These are phyloP conservation scores for Neurospora sp. DNA, from an alignment of 495 filamentous ascomycete genomes.

Conservation along the genomic window DNA sequence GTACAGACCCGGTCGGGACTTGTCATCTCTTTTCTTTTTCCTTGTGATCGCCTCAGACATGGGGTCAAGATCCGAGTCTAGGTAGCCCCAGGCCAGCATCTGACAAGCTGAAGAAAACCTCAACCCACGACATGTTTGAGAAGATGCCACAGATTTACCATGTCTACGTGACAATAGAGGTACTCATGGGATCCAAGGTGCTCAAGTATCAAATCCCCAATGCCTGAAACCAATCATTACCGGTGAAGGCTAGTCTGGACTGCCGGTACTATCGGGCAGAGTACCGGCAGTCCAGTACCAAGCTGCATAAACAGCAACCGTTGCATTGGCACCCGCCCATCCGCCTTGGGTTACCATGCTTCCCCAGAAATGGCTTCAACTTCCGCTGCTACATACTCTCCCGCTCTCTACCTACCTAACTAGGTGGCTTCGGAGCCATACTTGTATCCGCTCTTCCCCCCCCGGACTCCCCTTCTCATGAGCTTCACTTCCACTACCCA, in stretches of 20 bases:
- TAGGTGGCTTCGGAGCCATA: not conserved
- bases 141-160: too few relatives aligned
- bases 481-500: not conserved
- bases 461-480: not conserved
- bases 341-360: not conserved
- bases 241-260: not conserved
- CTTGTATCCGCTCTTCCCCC: not conserved
- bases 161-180: too few relatives aligned
- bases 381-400: not conserved
- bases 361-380: not conserved
- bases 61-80: too few relatives aligned
- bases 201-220: not conserved
- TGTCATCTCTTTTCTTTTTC: too few relatives aligned
- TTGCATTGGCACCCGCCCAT: conserved; percentile 5
- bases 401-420: not conserved
- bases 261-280: not conserved
- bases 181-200: not conserved
- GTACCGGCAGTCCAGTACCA: not conserved
- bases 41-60: too few relatives aligned
- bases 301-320: not conserved
- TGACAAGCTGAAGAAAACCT: too few relatives aligned
- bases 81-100: too few relatives aligned
- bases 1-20: too few relatives aligned
- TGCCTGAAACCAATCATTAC: not conserved
- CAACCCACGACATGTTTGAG: too few relatives aligned